These are phyloP conservation scores for Fusarium subglutinans DNA, from an alignment of 2,329 filamentous ascomycete species.

Conservation along the genomic window DNA sequence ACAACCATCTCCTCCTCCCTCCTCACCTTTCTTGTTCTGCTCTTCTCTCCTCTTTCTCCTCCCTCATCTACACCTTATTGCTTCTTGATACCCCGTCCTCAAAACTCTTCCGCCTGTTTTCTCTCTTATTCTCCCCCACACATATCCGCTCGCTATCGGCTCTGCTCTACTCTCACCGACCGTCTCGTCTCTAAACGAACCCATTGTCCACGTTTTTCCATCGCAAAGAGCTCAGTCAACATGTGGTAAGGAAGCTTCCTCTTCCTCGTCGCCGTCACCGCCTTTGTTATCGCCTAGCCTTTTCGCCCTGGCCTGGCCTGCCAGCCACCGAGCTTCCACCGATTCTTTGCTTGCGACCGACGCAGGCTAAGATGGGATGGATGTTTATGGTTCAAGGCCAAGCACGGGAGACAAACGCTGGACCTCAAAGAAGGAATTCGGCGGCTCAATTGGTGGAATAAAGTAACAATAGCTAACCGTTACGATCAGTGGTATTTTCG, in stretches of 20 bases:
- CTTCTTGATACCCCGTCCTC: conserved; percentile 43
- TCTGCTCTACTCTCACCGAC: conserved; percentile 29
- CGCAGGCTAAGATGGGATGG: conserved; percentile 16
- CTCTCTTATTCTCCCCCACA: conserved; percentile 7
- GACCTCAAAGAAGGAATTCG: conserved; percentile 7
- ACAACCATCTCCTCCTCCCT: conserved; percentile 35
- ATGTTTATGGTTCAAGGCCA: conserved; percentile 12
- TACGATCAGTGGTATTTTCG: conserved; percentile 83
- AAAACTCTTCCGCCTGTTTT: conserved; percentile 26
- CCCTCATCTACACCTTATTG: conserved; percentile 39
- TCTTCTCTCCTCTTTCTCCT: conserved; percentile 38
- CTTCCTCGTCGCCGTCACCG: conserved; percentile 33
- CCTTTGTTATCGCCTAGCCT: conserved; percentile 19
- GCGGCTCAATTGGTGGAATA: conserved; percentile 30
- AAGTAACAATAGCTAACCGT: conserved; percentile 39
- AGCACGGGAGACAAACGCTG: background rate
- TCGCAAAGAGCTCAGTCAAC: conserved; percentile 38
- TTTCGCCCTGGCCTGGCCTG: background rate
- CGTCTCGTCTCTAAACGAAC: conserved; percentile 20
- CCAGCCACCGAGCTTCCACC: conserved; percentile 21
- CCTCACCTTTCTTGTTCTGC: conserved; percentile 30
- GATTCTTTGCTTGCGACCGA: conserved; percentile 30
- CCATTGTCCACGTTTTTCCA: conserved; percentile 22
- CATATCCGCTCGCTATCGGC: conserved; percentile 34
- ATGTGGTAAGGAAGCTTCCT: conserved; percentile 42